phyloP scores from a whole-genome alignment of 2,329 filamentous ascomycete species.

The Plenodomus tracheiphilus region DNA sequence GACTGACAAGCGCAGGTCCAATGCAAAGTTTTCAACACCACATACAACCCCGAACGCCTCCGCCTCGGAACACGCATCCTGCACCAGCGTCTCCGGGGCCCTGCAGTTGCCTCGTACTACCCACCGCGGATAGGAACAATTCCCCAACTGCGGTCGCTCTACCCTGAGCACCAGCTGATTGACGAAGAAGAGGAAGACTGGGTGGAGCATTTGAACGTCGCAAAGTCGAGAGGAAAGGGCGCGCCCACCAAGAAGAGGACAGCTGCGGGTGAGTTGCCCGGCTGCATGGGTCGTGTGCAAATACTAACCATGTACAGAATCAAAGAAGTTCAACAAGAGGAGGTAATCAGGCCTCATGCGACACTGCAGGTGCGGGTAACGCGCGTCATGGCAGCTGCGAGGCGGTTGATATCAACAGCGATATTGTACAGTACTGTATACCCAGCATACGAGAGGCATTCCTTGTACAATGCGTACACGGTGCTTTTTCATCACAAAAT shows the following conservation, averaged over 20 bases:
- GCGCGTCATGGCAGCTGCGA: neutral
- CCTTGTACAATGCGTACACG: constrained; percentile 9
- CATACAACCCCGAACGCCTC: constrained; percentile 81
- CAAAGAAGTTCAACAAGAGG: constrained; percentile 54
- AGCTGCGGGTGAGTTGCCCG: constrained; percentile 47
- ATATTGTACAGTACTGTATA: neutral
- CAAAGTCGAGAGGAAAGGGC: constrained; percentile 72
- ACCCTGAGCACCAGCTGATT: constrained; percentile 69
- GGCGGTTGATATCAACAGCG: constrained; percentile 13
- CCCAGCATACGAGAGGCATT: neutral
- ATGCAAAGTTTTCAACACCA: constrained; percentile 89
- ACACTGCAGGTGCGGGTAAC: neutral
- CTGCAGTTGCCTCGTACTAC: constrained; percentile 83
- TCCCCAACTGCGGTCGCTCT: constrained; percentile 71
- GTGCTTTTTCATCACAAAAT: neutral
- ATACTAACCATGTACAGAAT: constrained; percentile 37
- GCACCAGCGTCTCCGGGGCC: constrained; percentile 84
- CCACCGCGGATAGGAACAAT: constrained; percentile 74
- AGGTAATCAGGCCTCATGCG: constrained; percentile 28
- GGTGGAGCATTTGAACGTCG: constrained; percentile 65
- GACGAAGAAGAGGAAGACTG: constrained; percentile 81
- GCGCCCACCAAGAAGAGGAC: constrained; percentile 87
- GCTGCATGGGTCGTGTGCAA: neutral
- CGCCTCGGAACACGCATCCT: constrained; percentile 91
- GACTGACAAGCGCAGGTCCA: constrained; percentile 63